Evolutionary conservation across 2,329 filamentous ascomycete genomes (phyloP).

Genomic region (Penicillium sp.): DNA sequence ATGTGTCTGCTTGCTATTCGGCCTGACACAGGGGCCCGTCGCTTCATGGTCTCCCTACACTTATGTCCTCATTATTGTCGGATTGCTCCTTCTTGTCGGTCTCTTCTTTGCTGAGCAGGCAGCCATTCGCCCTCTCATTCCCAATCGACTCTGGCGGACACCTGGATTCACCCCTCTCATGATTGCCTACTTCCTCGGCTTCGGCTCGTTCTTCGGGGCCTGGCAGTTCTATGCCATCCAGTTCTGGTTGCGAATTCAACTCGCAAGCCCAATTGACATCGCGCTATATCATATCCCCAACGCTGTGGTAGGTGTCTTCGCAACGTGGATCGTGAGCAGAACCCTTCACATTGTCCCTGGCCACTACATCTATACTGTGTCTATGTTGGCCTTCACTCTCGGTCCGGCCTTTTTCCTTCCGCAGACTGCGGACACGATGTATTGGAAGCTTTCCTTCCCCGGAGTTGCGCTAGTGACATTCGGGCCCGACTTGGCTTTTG

Average conservation of each 20-base stretch:
- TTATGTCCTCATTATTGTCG: conserved; percentile 47
- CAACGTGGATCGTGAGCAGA: conserved; percentile 47
- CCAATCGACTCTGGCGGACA: conserved; percentile 44
- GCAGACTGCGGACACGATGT: conserved; percentile 41
- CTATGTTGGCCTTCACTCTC: conserved; percentile 43
- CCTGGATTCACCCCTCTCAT: conserved; percentile 45
- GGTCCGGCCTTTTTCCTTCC: conserved; percentile 42
- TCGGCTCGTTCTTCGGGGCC: conserved; percentile 45
- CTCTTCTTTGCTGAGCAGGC: conserved; percentile 50
- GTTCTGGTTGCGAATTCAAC: conserved; percentile 41
- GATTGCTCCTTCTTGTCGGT: conserved; percentile 44
- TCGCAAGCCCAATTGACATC: conserved; percentile 40
- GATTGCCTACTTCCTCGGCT: conserved; percentile 45
- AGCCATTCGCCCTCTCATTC: conserved; percentile 46
- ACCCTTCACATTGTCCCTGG: conserved; percentile 48
- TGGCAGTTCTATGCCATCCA: conserved; percentile 44
- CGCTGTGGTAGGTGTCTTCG: conserved; percentile 45
- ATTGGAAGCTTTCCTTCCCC: conserved; percentile 48
- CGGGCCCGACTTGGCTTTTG: conserved; percentile 49
- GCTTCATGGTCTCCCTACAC: conserved; percentile 52
- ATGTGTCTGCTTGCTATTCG: conserved; percentile 56
- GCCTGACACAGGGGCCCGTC: conserved; percentile 54
- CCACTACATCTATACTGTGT: conserved; percentile 47
- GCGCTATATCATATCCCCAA: conserved; percentile 49
- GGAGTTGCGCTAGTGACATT: conserved; percentile 48